A percentile compares a stretch with the other conserved stretches of the same genome.
Conservation (phyloP, 768 basidiomycete species). For the Brasilioporus rufonigricans region DNA sequence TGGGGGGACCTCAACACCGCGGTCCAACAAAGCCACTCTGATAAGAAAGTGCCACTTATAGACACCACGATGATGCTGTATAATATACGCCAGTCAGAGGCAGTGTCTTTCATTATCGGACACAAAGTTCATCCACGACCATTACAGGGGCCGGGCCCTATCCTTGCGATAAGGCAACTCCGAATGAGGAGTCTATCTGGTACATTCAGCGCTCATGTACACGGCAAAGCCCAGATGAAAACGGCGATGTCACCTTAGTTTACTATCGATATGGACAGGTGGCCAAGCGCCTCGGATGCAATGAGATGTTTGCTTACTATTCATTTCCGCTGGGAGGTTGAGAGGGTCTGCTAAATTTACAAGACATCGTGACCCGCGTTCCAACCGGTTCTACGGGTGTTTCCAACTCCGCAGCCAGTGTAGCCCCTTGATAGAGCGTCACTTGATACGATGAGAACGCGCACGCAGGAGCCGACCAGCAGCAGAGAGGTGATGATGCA, state of each 20-base stretch:
- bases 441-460: conserved; percentile 22
- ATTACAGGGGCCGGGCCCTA: neutral
- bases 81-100: neutral
- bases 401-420: conserved; percentile 8
- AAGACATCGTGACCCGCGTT: conserved; percentile 8
- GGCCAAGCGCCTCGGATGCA: neutral
- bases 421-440: conserved; percentile 3
- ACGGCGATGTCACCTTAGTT: neutral
- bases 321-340: conserved; percentile 17
- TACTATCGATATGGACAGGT: neutral
- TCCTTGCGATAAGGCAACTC: neutral
- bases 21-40: neutral
- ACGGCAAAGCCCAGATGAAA: neutral
- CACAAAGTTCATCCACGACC: neutral
- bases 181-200: neutral
- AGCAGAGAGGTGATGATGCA: conserved; percentile 3
- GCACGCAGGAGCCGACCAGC: neutral
- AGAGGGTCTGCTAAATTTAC: conserved; percentile 10
- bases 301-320: neutral
- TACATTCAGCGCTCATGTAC: neutral
- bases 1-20: neutral
- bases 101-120: neutral
- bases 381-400: neutral
- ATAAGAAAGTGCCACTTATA: neutral
- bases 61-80: neutral